Base-by-base conservation (phyloP, 306 rosid genomes). In the Lathyrus oleraceus region DNA sequence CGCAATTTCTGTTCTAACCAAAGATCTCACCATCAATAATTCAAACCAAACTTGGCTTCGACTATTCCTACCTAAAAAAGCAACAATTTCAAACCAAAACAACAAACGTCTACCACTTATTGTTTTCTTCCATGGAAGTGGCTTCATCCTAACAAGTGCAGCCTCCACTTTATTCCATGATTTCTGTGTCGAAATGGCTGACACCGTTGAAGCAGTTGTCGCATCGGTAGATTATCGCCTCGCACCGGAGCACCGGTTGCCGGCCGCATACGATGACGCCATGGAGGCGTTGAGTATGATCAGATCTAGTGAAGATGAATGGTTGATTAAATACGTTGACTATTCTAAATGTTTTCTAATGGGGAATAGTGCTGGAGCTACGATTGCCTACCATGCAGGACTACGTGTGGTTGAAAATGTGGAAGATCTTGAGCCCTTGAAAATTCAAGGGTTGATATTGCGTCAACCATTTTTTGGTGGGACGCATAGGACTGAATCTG, bases 401-500 rank as follows among this genome's bases (percentile, higher is more conserved):
- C 81, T 85, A n/a, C 86, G 80, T 16, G 71, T 45, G 56, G 72
- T 63, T 1, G 43, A 49, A 23, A 43, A 43, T 4, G 78, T 20
- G 14, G 23, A 21, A 10, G 60, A 3, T 0, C 2, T 48, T 6
- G 4, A 17, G 6, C 48, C 48, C 16, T 43, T n/a, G 0, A 43
- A 11, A 19, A 62, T 8, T 1, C 52, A 15, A 73, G 92, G 85
- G 85, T 63, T 87, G 13, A 69, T 87, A 67, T 56, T 87, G 67
- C 45, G 64, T 15, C 92, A 85, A 30, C 87, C 87, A 0, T 73
- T 12, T 56, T 87, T 85, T 20, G 78, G 92, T 40, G 92, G 89
- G 69, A 35, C 59, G 56, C 44, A 4, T 4, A 82, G 83, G 72
- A 80, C 75, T 0, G 66, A 28, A 1, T 87, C 86, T 0, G 89